These are phyloP conservation scores for Eudorina sp. DNA, from an alignment of 139 green algal genomes.

Conservation along the genomic window DNA sequence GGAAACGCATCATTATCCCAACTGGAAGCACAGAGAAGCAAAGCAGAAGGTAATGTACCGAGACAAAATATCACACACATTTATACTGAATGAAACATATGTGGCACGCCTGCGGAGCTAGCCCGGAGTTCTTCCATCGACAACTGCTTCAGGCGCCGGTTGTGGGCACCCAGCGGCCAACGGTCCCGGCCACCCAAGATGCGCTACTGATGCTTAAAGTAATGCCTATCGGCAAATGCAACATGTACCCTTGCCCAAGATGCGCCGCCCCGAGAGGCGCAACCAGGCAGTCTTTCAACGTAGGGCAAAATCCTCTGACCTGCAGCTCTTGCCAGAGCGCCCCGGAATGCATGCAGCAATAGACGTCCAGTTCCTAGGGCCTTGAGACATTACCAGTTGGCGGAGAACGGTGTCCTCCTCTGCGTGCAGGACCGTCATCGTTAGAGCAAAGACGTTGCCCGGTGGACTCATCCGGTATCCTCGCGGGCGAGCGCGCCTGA, in stretches of 20 bases:
- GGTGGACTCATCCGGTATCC: neutral
- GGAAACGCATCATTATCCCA: too few relatives aligned
- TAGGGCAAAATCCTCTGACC: slow-evolving; percentile 35
- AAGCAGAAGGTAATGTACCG: too few relatives aligned
- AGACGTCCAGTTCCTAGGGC: slow-evolving; percentile 75
- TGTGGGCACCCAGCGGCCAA: slow-evolving; percentile 10
- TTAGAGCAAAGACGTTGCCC: neutral
- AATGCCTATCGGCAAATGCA: neutral
- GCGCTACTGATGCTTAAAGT: neutral
- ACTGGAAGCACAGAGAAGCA: too few relatives aligned
- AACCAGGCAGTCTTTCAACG: neutral
- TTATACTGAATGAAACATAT: too few relatives aligned
- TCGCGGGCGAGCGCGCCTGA: neutral
- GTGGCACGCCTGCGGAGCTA: too few relatives aligned
- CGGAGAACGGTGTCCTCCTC: slow-evolving; percentile 82
- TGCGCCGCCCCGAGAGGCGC: neutral
- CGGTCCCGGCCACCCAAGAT: neutral
- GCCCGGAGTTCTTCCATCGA: neutral
- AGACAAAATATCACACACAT: too few relatives aligned
- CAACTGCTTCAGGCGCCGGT: slow-evolving; percentile 33
- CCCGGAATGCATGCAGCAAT: slow-evolving; percentile 73
- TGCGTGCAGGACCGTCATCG: slow-evolving; percentile 15
- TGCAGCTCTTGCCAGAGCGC: slow-evolving; percentile 75
- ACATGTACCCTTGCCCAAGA: neutral
- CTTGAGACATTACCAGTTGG: slow-evolving; percentile 71